These are phyloP conservation scores for Curvularia eragrostidis DNA, from an alignment of 2,329 filamentous ascomycete species.

Conservation along the genomic window DNA sequence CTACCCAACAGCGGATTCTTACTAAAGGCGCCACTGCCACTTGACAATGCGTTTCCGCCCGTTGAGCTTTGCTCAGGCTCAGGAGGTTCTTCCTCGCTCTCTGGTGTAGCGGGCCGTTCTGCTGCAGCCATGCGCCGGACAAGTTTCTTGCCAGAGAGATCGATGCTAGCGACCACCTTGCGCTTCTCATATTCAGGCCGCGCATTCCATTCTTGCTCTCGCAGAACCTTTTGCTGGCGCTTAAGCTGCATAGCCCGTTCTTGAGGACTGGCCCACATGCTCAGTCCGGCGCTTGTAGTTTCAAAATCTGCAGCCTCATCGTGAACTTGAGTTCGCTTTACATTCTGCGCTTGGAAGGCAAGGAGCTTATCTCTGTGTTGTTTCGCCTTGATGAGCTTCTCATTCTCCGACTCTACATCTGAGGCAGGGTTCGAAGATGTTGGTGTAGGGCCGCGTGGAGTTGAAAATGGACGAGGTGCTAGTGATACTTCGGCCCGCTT, in stretches of 20 bases:
- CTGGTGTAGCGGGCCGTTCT: constrained; percentile 62
- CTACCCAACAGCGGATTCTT: constrained; percentile 71
- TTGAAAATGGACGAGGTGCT: constrained; percentile 65
- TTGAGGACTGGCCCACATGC: constrained; percentile 83
- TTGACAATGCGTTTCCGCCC: constrained; percentile 35
- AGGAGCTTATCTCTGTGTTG: constrained; percentile 83
- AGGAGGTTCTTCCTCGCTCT: constrained; percentile 59
- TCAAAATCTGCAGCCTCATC: constrained; percentile 84
- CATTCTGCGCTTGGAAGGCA: constrained; percentile 84
- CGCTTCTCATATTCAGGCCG: constrained; percentile 89
- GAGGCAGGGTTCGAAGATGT: constrained; percentile 47
- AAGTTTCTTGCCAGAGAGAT: constrained; percentile 78
- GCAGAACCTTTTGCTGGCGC: constrained; percentile 79
- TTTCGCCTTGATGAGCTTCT: constrained; percentile 72
- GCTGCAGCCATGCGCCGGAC: constrained; percentile 70
- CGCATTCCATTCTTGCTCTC: constrained; percentile 87
- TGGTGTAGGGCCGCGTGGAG: constrained; percentile 43
- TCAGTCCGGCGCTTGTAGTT: constrained; percentile 65
- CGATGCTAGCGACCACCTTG: constrained; percentile 82
- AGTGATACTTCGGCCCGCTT: constrained; percentile 69
- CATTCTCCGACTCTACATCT: constrained; percentile 57
- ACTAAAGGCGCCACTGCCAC: constrained; percentile 66
- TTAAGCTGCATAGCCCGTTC: constrained; percentile 85
- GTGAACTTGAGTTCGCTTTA: constrained; percentile 79
- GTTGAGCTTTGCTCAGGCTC: constrained; percentile 32